Evolutionary conservation across 345 rosid species (phyloP).

Genomic region (Durio zibethinus): DNA sequence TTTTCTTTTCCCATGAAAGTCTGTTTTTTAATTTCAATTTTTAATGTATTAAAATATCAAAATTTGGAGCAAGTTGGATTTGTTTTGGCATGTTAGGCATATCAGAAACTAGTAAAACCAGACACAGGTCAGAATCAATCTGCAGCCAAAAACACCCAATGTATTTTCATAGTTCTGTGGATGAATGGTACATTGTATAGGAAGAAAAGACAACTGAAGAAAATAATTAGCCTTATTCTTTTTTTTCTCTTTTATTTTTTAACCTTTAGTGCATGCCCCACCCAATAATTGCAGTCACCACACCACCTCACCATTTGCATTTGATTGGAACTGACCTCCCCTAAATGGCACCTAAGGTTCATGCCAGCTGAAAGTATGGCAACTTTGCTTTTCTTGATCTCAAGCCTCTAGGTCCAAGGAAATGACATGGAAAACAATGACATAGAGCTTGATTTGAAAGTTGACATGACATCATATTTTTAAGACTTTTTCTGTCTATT

Average conservation of each 20-base stretch:
- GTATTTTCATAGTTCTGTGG: background rate
- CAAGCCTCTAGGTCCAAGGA: background rate
- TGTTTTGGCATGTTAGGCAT: background rate
- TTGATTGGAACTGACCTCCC: background rate
- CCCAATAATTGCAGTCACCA: background rate
- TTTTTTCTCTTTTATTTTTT: background rate
- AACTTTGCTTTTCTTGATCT: background rate
- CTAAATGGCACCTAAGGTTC: background rate
- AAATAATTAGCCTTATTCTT: background rate
- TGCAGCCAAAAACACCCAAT: background rate
- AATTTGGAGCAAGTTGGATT: background rate
- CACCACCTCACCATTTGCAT: background rate
- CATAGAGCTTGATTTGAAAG: background rate
- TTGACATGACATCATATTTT: background rate
- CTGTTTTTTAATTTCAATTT: background rate
- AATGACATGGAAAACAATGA: background rate
- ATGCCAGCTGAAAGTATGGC: background rate
- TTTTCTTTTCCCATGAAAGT: background rate
- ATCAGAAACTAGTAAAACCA: background rate
- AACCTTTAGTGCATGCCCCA: background rate
- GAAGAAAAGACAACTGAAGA: background rate
- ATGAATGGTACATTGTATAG: conserved; percentile 5
- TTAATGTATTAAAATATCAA: background rate
- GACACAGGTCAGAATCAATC: background rate
- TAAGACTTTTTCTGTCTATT: background rate